These are phyloP conservation scores for Phytophthora parvispora DNA, from an alignment of 352 stramenopile species.

Conservation along the genomic window DNA sequence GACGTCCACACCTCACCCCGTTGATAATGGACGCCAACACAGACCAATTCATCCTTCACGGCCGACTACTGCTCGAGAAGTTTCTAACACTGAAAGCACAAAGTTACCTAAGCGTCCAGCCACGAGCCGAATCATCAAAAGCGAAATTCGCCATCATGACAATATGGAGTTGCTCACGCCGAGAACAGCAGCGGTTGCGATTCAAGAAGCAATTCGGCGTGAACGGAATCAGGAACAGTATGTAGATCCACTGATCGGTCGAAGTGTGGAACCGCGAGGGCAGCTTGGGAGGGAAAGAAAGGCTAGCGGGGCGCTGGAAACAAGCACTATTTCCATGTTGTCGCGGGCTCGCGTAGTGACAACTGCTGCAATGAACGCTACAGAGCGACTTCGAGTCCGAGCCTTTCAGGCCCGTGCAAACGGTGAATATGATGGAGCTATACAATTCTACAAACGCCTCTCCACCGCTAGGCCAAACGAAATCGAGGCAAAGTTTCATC, in stretches of 20 bases:
- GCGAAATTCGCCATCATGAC: slow-evolving; percentile 11
- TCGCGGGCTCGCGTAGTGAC: slow-evolving; percentile 31
- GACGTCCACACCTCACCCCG: slow-evolving; percentile 15
- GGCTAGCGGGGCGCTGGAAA: slow-evolving; percentile 13
- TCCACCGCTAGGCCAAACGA: slow-evolving; percentile 19
- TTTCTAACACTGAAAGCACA: not conserved
- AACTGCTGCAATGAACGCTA: slow-evolving; percentile 45
- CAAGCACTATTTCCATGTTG: slow-evolving; percentile 24
- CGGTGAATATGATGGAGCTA: slow-evolving; percentile 54
- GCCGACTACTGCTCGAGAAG: slow-evolving; percentile 26
- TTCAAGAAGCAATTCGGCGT: slow-evolving; percentile 53
- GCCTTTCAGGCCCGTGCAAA: slow-evolving; percentile 60
- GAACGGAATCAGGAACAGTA: slow-evolving; percentile 60
- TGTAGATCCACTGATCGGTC: slow-evolving; percentile 48
- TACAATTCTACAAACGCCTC: slow-evolving; percentile 42
- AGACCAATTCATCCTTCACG: slow-evolving; percentile 15
- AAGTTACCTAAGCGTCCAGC: slow-evolving; percentile 34
- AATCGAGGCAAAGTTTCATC: slow-evolving; percentile 50
- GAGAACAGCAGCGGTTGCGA: slow-evolving; percentile 24
- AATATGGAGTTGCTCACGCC: slow-evolving; percentile 23
- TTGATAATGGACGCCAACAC: slow-evolving; percentile 8
- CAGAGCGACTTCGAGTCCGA: slow-evolving; percentile 46
- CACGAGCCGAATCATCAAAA: slow-evolving; percentile 28
- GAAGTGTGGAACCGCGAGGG: slow-evolving; percentile 57
- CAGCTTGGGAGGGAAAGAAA: slow-evolving; percentile 22